phyloP scores from a whole-genome alignment of 176 grass and related monocot species.

The Saccharum spontaneum region DNA sequence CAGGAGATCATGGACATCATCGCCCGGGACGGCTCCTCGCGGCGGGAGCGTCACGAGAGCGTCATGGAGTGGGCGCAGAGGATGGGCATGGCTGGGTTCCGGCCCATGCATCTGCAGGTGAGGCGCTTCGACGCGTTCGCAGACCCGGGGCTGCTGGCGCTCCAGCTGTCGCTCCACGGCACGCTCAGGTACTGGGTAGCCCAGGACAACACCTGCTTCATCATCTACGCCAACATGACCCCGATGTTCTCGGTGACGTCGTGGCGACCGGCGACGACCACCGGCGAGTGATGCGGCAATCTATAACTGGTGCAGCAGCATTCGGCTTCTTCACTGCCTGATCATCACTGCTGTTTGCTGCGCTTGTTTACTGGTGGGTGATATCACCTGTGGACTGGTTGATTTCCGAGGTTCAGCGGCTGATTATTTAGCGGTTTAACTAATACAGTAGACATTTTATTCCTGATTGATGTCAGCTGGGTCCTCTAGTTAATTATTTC shows the following conservation, averaged over 20 bases:
- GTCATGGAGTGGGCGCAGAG: slow-evolving; percentile 29
- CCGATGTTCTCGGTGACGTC: slow-evolving; percentile 57
- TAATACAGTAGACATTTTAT: neutral
- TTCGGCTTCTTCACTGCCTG: neutral
- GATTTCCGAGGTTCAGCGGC: neutral
- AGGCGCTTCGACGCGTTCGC: neutral
- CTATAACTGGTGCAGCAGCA: neutral
- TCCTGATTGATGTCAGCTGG: neutral
- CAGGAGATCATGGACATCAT: slow-evolving; percentile 67
- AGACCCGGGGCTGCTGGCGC: slow-evolving; percentile 21
- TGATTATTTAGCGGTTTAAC: neutral
- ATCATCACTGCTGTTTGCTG: neutral
- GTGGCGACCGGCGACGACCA: slow-evolving; percentile 41
- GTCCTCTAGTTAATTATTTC: neutral
- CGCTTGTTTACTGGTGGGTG: neutral
- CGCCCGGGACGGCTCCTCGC: slow-evolving; percentile 10
- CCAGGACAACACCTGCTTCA: slow-evolving; percentile 19
- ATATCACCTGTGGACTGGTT: neutral
- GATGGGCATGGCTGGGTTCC: slow-evolving; percentile 43
- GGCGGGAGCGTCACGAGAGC: slow-evolving; percentile 50
- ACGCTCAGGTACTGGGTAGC: slow-evolving; percentile 28
- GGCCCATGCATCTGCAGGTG: neutral
- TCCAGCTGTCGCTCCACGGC: slow-evolving; percentile 7
- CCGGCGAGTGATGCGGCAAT: neutral
- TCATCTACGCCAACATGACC: slow-evolving; percentile 38